A percentile compares a stretch with the other conserved stretches of the same genome.
These are phyloP conservation scores for Phytophthora chlamydospora DNA, from an alignment of 352 stramenopile genomes.

Conservation along the genomic window DNA sequence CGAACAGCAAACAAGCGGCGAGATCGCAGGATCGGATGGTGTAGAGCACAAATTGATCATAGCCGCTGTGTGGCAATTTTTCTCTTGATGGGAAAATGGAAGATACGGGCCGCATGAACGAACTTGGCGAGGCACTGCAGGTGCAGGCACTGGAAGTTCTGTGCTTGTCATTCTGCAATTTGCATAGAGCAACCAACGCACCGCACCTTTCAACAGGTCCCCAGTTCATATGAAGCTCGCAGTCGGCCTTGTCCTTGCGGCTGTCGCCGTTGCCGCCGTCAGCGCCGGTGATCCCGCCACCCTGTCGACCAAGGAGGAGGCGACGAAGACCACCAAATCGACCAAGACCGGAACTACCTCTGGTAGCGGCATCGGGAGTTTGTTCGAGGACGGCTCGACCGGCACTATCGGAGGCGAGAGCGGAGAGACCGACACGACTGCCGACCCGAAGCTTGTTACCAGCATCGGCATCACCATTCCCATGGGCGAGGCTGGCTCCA, in stretches of 20 bases:
- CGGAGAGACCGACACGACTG: neutral
- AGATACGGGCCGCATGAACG: conserved; percentile 11
- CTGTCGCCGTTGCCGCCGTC: conserved; percentile 11
- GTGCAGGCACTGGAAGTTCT: too few relatives aligned
- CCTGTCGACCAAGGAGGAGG: conserved; percentile 29
- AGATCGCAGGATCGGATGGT: conserved; percentile 15
- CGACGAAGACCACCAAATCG: conserved; percentile 17
- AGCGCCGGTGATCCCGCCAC: conserved; percentile 21
- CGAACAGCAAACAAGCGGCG: conserved; percentile 7
- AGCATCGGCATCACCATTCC: conserved; percentile 21
- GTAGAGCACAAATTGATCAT: conserved; percentile 12
- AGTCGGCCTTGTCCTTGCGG: conserved; percentile 22
- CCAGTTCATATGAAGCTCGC: conserved; percentile 22
- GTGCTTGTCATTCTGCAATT: conserved; percentile 24
- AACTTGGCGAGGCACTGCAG: too few relatives aligned
- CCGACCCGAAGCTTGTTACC: conserved; percentile 14
- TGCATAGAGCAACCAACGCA: conserved; percentile 13
- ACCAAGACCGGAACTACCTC: conserved; percentile 5
- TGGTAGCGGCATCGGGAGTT: conserved; percentile 5
- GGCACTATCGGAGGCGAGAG: conserved; percentile 10
- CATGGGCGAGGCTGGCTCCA: conserved; percentile 11
- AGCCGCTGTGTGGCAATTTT: conserved; percentile 24
- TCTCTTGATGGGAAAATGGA: conserved; percentile 28
- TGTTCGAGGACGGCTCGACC: conserved; percentile 1
- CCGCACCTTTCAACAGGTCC: conserved; percentile 12